Percentiles rank a stretch among this genome's conserved stretches.
Conservation (phyloP, 2,329 filamentous ascomycete species). For the Lachnellula willkommii region DNA sequence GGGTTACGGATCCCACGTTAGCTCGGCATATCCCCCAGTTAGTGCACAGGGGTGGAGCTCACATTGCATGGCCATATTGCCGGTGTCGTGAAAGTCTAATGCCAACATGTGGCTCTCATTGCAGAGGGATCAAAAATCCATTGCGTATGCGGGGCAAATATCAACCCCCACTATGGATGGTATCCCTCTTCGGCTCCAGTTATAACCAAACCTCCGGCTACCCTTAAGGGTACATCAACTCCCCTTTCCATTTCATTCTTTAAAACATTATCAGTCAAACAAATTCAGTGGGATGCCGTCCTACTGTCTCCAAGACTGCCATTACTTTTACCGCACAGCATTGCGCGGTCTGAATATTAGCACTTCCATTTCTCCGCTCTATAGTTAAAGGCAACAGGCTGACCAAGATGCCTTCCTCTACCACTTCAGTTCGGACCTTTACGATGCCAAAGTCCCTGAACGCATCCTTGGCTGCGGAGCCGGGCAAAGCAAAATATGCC, state of each 20-base stretch:
- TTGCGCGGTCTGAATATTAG: conserved; percentile 78
- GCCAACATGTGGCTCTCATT: conserved; percentile 3
- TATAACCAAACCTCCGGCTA: conserved; percentile 22
- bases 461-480: conserved; percentile 53
- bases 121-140: conserved; percentile 9
- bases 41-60: conserved; percentile 21
- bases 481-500: conserved; percentile 15
- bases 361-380: conserved; percentile 71
- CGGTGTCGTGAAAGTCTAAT: conserved; percentile 19
- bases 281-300: conserved; percentile 57
- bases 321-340: conserved; percentile 89
- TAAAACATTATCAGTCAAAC: neutral
- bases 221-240: neutral
- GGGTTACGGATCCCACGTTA: conserved; percentile 20
- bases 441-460: conserved; percentile 67
- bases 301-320: conserved; percentile 80
- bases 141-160: conserved; percentile 16
- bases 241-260: neutral
- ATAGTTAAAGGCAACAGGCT: conserved; percentile 51
- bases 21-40: conserved; percentile 18
- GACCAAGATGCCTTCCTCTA: conserved; percentile 53
- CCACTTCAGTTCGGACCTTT: conserved; percentile 65
- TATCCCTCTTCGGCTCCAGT: conserved; percentile 12
- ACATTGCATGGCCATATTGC: conserved; percentile 25
- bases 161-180: conserved; percentile 15